These are phyloP conservation scores for Malassezia sp. DNA, from an alignment of 1,284 basidiomycete species.

Conservation along the genomic window DNA sequence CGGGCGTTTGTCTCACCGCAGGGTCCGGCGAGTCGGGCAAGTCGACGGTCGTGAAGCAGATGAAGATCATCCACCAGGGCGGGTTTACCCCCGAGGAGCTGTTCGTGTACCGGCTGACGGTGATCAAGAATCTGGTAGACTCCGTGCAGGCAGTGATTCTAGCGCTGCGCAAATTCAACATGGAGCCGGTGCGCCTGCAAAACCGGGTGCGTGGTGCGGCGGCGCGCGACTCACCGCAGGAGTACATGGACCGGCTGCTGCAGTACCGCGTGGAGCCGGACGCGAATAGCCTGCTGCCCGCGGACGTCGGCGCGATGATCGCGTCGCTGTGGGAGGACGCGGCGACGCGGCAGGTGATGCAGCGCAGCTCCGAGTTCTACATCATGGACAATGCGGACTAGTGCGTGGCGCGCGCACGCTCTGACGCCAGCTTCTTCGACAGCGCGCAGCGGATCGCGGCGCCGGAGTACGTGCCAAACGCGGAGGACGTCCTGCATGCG, in stretches of 20 bases:
- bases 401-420: slow-evolving; percentile 51
- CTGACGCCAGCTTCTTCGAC: slow-evolving; percentile 63
- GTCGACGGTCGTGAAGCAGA: slow-evolving; percentile 93
- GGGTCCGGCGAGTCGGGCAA: slow-evolving; percentile 81
- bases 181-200: slow-evolving; percentile 65
- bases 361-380: slow-evolving; percentile 78
- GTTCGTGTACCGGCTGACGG: slow-evolving; percentile 63
- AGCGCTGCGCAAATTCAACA: slow-evolving; percentile 77
- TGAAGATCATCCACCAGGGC: slow-evolving; percentile 97
- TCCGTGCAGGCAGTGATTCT: slow-evolving; percentile 77
- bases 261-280: slow-evolving; percentile 40
- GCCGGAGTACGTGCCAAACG: slow-evolving; percentile 70
- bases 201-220: slow-evolving; percentile 56
- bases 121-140: slow-evolving; percentile 49
- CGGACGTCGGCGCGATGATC: slow-evolving; percentile 59
- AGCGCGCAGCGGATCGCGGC: slow-evolving; percentile 70
- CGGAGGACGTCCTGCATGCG: slow-evolving; percentile 76
- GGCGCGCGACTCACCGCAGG: slow-evolving; percentile 16
- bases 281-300: slow-evolving; percentile 45
- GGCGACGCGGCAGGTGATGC: slow-evolving; percentile 72
- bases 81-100: slow-evolving; percentile 77
- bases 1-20: no score
- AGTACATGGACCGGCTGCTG: slow-evolving; percentile 54
- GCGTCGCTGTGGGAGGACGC: slow-evolving; percentile 80
- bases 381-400: slow-evolving; percentile 91